Evolutionary conservation across 495 filamentous ascomycete species (phyloP).

Genomic region (Neurospora sp.): DNA sequence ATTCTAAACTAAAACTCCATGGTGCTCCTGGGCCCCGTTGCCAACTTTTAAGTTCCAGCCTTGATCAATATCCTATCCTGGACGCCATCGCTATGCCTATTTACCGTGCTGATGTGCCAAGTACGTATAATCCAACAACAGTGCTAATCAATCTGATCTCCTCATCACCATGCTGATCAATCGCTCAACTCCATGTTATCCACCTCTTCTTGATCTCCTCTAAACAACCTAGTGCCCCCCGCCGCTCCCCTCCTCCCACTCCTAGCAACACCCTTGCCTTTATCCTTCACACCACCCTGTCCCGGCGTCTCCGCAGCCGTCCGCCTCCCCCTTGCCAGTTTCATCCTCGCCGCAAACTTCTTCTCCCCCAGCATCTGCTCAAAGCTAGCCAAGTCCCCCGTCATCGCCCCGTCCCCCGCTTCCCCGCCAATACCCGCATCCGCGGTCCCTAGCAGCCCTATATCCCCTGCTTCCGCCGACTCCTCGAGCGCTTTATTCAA

Average conservation of each 20-base stretch:
- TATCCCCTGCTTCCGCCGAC: slow-evolving; percentile 36
- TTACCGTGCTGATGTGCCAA: neutral
- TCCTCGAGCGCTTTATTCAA: slow-evolving; percentile 65
- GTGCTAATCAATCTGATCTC: neutral
- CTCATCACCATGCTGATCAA: slow-evolving; percentile 3
- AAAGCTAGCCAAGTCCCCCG: slow-evolving; percentile 27
- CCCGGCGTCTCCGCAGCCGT: neutral
- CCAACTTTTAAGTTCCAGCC: neutral
- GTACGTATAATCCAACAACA: neutral
- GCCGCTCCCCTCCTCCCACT: neutral
- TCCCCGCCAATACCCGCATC: neutral
- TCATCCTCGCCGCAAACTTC: slow-evolving; percentile 15
- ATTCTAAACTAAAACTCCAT: neutral
- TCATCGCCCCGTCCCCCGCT: slow-evolving; percentile 1
- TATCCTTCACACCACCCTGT: slow-evolving; percentile 7
- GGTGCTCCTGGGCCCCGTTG: neutral
- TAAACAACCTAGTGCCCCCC: neutral
- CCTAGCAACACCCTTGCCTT: slow-evolving; percentile 17
- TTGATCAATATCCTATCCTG: neutral
- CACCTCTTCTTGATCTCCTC: neutral
- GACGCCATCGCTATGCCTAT: neutral
- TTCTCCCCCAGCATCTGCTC: slow-evolving; percentile 20
- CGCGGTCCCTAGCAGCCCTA: slow-evolving; percentile 4
- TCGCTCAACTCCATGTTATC: slow-evolving; percentile 20
- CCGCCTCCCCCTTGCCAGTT: slow-evolving; percentile 9